Evolutionary conservation across 305 asterid genomes (phyloP).

Genomic region (Andrographis paniculata): DNA sequence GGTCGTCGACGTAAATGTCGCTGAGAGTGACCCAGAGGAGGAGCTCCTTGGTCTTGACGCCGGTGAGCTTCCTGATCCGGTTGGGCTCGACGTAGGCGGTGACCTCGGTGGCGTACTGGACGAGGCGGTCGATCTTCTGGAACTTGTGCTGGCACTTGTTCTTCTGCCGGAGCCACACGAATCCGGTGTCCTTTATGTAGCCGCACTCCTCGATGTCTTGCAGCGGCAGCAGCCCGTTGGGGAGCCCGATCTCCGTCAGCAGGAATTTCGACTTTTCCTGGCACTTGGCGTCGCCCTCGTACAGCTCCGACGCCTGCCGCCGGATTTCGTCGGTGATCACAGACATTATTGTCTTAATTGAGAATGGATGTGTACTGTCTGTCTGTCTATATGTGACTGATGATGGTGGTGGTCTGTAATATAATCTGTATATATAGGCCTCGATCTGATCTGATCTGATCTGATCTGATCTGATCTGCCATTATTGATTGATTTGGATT

Average conservation of each 20-base stretch:
- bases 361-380: no score
- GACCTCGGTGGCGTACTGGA: slow-evolving; percentile 31
- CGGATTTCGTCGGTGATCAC: slow-evolving; percentile 53
- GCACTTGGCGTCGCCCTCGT: slow-evolving; percentile 49
- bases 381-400: no score
- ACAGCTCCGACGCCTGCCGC: slow-evolving; percentile 47
- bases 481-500: no score
- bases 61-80: slow-evolving; percentile 30
- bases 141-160: slow-evolving; percentile 27
- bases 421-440: no score
- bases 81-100: slow-evolving; percentile 35
- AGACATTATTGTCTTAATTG: slow-evolving; percentile 19
- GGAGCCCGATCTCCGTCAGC: slow-evolving; percentile 42
- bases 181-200: slow-evolving; percentile 50
- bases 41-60: slow-evolving; percentile 45
- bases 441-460: no score
- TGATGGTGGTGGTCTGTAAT: no score
- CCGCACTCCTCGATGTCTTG: slow-evolving; percentile 62
- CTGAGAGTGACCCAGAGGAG: slow-evolving; percentile 31
- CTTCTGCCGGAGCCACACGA: slow-evolving; percentile 61
- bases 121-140: slow-evolving; percentile 27
- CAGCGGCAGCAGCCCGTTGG: slow-evolving; percentile 61
- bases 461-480: no score
- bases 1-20: slow-evolving; percentile 30
- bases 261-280: slow-evolving; percentile 40